Evolutionary conservation across 495 filamentous ascomycete species (phyloP).

Genomic region (Aspergillus asperescens): DNA sequence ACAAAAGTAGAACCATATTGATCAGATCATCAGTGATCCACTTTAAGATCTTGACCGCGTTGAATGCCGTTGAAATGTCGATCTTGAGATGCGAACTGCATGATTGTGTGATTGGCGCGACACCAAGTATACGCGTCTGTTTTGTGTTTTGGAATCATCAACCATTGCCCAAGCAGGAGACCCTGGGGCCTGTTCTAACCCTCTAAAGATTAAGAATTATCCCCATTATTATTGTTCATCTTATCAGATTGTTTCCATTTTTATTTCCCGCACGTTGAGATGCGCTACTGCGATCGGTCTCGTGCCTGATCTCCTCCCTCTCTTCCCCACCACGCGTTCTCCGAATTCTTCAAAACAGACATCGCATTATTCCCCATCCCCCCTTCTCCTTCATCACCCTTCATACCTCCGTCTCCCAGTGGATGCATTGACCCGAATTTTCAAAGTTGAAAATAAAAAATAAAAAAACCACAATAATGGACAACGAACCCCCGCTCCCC

Average conservation of each 20-base stretch:
- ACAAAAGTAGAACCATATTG: too few relatives aligned
- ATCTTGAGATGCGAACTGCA: not conserved
- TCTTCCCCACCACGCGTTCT: not conserved
- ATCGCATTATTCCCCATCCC: not conserved
- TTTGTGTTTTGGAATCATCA: too few relatives aligned
- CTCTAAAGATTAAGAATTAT: too few relatives aligned
- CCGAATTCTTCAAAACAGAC: not conserved
- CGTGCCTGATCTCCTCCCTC: too few relatives aligned
- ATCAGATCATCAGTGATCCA: not conserved
- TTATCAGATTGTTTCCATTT: too few relatives aligned
- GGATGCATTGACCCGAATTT: not conserved
- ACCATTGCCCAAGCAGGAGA: too few relatives aligned
- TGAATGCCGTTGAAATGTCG: not conserved
- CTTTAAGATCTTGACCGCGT: not conserved
- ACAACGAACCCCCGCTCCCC: constrained; percentile 41
- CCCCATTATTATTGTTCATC: too few relatives aligned
- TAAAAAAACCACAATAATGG: constrained; percentile 26
- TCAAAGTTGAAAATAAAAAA: not conserved
- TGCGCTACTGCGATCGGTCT: not conserved
- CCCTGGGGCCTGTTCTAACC: too few relatives aligned
- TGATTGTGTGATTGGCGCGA: too few relatives aligned
- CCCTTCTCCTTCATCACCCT: not conserved
- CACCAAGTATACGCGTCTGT: too few relatives aligned
- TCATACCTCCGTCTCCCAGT: not conserved
- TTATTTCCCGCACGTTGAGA: constrained; percentile 1